Base-by-base conservation (phyloP, 202 grass and related monocot genomes). In the Zoysia matrella region DNA sequence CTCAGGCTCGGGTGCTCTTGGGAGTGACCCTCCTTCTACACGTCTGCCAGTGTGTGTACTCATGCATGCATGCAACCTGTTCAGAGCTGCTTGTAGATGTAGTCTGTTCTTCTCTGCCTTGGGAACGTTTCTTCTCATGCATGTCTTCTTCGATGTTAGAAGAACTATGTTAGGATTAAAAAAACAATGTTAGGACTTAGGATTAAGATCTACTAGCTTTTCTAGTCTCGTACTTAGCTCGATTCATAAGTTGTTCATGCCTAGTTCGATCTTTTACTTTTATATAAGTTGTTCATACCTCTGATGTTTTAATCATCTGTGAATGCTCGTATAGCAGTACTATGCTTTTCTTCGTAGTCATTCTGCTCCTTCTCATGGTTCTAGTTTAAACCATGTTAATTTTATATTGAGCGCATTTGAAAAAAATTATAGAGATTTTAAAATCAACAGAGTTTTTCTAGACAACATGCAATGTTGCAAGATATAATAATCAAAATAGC, bases 1-100 rank as follows among this genome's bases (percentile, higher is more conserved):
- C 91, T 97, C 83, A 88, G 94, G 84, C 89, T 97, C 58, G 90
- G 91, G 2, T 91, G 79, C 52, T 73, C 79, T 52, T 91, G 65
- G 72, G 63, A 76, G 30, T 52, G 43, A 45, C 9, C 60, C 18
- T 11, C 0, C 7, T 7, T 13, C 9, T 39, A n/a, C 1, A 50
- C 41, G 16, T 56, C n/a, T 56, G 9, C 8, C 30, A 40, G 8
- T 65, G 30, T 52, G 22, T 36, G 30, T 5, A 54, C 7, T 51
- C 58, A 50, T 66, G 75, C 57, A 76, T 76, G 45, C 45, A 44
- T 62, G 30, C 30, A 36, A 36, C 58, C 13, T 15, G 13, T 56
- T 56, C 53, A 13, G 4, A 14, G 30, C 30, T 36, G 30, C 30
- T 36, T 36, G 30, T 36, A 36, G 30, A 36, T 36, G 30, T 36